A percentile compares a stretch with the other conserved stretches of the same genome.
phyloP scores from a whole-genome alignment of 768 basidiomycete genomes.

The Podaxis rugospora region DNA sequence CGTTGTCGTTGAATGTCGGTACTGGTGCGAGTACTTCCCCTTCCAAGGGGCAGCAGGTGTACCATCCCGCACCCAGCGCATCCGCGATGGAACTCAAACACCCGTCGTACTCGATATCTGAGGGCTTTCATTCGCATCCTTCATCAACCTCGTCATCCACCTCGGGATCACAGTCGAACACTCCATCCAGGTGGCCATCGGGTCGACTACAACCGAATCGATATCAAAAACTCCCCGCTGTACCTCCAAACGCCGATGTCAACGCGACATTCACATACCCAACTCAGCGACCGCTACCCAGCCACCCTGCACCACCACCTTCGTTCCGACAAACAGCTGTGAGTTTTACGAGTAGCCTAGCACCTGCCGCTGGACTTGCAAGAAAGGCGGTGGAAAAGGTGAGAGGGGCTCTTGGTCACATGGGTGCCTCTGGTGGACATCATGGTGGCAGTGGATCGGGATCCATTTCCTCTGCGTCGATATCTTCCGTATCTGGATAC shows the following conservation, averaged over 20 bases:
- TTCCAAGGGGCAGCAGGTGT: slow-evolving; percentile 18
- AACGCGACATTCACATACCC: slow-evolving; percentile 6
- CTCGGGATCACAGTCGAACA: slow-evolving; percentile 3
- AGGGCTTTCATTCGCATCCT: slow-evolving; percentile 24
- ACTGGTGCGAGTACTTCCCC: slow-evolving; percentile 18
- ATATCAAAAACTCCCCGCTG: slow-evolving; percentile 19
- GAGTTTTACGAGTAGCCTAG: slow-evolving; percentile 65
- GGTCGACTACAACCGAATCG: slow-evolving; percentile 22
- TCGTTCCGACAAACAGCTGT: slow-evolving; percentile 46
- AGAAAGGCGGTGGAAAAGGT: slow-evolving; percentile 77
- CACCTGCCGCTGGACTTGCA: slow-evolving; percentile 70
- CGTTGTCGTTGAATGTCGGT: slow-evolving; percentile 57
- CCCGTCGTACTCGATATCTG: slow-evolving; percentile 30
- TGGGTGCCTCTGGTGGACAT: slow-evolving; percentile 17
- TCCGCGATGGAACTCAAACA: slow-evolving; percentile 27
- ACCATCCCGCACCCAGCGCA: slow-evolving; percentile 24
- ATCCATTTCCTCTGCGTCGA: slow-evolving; percentile 45
- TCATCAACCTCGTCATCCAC: slow-evolving; percentile 18
- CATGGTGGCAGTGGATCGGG: slow-evolving; percentile 24
- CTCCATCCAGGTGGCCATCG: slow-evolving; percentile 13
- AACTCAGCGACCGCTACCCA: slow-evolving; percentile 4
- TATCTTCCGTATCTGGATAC: slow-evolving; percentile 1
- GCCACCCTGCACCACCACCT: slow-evolving; percentile 21
- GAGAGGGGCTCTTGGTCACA: slow-evolving; percentile 56
- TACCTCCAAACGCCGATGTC: slow-evolving; percentile 15